Base-by-base conservation (phyloP, 768 basidiomycete species). In the Russula virescens region DNA sequence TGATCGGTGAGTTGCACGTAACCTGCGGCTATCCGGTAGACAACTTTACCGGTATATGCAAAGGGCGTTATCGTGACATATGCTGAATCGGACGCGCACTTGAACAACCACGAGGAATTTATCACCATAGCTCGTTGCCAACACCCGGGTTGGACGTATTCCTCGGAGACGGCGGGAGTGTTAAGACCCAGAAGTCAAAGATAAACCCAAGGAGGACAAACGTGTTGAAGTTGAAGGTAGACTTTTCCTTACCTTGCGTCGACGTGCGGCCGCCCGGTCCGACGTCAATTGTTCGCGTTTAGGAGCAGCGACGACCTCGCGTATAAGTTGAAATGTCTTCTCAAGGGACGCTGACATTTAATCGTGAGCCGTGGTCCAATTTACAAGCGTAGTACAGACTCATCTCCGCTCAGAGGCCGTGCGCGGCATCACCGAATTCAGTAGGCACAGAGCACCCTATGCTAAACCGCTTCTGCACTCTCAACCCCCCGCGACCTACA, bases 401-500 rank as follows among this genome's bases (percentile, higher is more conserved):
- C n/a, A 55, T 49, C 28, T 54, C 40, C 54, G 40, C 47, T 60
- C 46, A 67, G 88, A 89, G 74, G 79, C 82, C 26, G 79, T 84
- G 51, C 79, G 77, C 58, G 87, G 85, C 23, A 81, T 89, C 55
- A 76, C 82, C 49, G 88, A 89, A 70, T 90, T 90, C 75, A 84
- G 89, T 89, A 66, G 68, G 84, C 54, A 58, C 38, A 26, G 40
- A 47, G 11, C 54, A 34, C n/a, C 26, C 8, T n/a, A 31, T n/a
- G 8, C 28, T 43, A 18, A 21, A 26, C 43, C 42, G 28, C 38
- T 54, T 23, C 16, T 31, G 13, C 47, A 38, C 13, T 42, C 51
- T 42, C 35, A 53, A 34, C 21, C 11, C 10, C 11, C 25, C 9
- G 49, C 47, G 19, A 38, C 40, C 0, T 35, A 13, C 58, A 98